Base-by-base conservation (phyloP, 192 early-diverging fungal species). In the Chytriomyces confervae region DNA sequence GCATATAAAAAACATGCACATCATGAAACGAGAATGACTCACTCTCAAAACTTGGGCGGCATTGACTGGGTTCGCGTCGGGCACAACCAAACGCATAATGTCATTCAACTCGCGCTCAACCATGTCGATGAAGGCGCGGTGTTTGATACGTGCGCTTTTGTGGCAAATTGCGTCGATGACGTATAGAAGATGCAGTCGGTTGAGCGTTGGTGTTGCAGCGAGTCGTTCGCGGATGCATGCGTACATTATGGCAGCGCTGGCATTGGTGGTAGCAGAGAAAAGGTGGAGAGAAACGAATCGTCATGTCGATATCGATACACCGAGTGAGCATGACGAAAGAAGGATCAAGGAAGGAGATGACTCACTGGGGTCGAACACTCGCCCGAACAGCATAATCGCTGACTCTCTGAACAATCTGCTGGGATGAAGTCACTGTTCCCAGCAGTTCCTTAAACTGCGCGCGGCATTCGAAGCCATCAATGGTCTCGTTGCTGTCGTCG, bases 171-270 rank as follows among this genome's bases (percentile, higher is more conserved):
- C 73, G 64, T 89, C 87, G 48, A 89, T 51, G 0, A 85, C 73
- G 62, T 84, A 79, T 18, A 89, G 75, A 1, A 89, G 68, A 77
- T 85, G 85, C 66, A 86, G 80, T 0, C 87, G 80, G 11, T 82
- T 78, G 43, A 83, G 80, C 2, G 86, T 75, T 2, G 69, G 66
- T 29, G 80, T 76, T 61, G 80, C 80, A 50, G 80, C 83, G 3
- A 86, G 77, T 50, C 82, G 84, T 47, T 89, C 87, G 6, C 75
- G 70, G 27, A 89, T 84, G 79, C 82, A 85, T 53, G 81, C 81
- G 43, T 83, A 80, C 16, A 85, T 75, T 63, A 83, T 79, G 65
- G 85, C 81, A 65, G 85, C 79, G 71, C 84, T 69, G 11, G 57
- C 18, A 5, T 67, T 2, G 36, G 36, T 36, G 36, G 36, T 4